Evolutionary conservation across 768 basidiomycete species (phyloP), one percentile per base, ranked within the genome.

Genomic region (Auriscalpium orientale): DNA sequence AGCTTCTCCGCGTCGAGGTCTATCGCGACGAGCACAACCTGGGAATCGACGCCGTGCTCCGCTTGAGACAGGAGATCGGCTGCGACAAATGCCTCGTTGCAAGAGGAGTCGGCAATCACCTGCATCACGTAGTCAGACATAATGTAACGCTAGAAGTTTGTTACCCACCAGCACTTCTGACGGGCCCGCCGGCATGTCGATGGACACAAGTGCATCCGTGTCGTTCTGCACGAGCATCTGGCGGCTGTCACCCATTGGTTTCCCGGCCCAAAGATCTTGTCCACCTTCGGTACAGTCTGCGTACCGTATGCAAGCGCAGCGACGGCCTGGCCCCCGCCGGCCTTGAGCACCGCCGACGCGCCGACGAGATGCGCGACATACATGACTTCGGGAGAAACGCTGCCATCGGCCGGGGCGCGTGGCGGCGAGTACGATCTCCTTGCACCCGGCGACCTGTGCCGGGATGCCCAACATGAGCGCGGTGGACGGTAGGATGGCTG

Each of bases 181-280:
- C 33, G 97, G 97, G 8, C 97, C 97, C 36, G 97, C 97, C 49
- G 97, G 97, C 92, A 99, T 98, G 71, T 99, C 97, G 64, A 98
- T 99, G 15, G 91, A 89, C 8, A 98, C 94, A 59, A 95, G 71
- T 9, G 97, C 95, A 64, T 95, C 90, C 12, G 95, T 95, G 67
- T 99, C 97, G 70, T 98, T 99, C 68, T 98, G 95, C 22, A 99
- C 95, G 53, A 95, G 72, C 97, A 99, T 98, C 75, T 99, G 51
- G 95, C 97, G 1, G 97, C 97, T 2, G 95, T 99, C 21, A 99
- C 97, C 93, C 95, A 99, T 70, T 98, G 97, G 68, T 99, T 99
- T 22, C 97, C 97, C 7, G 97, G 97, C 9, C 97, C 97, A 66
- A 98, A 95, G 64, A 99, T 94, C 75, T 99, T 99, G 78, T 99